Percentiles rank a stretch among this genome's conserved stretches.
These are phyloP conservation scores for Wickerhamomyces silvicola DNA, from an alignment of 805 yeast species.

Conservation along the genomic window DNA sequence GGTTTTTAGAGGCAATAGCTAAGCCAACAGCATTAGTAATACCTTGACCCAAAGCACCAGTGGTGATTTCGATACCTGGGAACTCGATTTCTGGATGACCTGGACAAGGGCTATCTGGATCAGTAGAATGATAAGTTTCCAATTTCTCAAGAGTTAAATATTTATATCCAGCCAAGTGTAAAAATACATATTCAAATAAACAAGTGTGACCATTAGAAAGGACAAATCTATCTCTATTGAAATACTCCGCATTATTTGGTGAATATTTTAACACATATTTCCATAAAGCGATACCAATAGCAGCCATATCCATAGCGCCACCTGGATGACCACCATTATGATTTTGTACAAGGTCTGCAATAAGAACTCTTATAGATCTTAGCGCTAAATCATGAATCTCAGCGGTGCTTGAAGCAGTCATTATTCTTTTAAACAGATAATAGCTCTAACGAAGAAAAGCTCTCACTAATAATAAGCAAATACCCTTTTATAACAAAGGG, in stretches of 20 bases:
- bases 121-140: slow-evolving; percentile 27
- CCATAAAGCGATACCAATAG: slow-evolving; percentile 32
- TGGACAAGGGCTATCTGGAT: slow-evolving; percentile 25
- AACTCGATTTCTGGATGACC: slow-evolving; percentile 37
- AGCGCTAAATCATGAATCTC: slow-evolving; percentile 23
- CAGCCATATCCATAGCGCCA: slow-evolving; percentile 37
- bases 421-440: neutral
- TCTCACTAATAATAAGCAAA: no score
- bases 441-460: no score
- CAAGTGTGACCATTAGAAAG: slow-evolving; percentile 34
- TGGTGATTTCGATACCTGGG: slow-evolving; percentile 33
- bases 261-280: slow-evolving; percentile 26
- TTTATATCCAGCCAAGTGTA: slow-evolving; percentile 27
- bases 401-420: slow-evolving; percentile 5
- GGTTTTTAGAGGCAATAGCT: slow-evolving; percentile 32
- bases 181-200: slow-evolving; percentile 26
- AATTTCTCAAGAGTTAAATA: slow-evolving; percentile 29
- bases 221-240: slow-evolving; percentile 33
- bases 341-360: slow-evolving; percentile 28
- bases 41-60: slow-evolving; percentile 39
- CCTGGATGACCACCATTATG: slow-evolving; percentile 35
- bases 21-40: slow-evolving; percentile 34
- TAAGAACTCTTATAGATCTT: slow-evolving; percentile 25
- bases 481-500: no score
- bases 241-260: slow-evolving; percentile 26